phyloP scores from a whole-genome alignment of 2,329 filamentous ascomycete species.

The Ophiocordyceps camponoti-saundersi region DNA sequence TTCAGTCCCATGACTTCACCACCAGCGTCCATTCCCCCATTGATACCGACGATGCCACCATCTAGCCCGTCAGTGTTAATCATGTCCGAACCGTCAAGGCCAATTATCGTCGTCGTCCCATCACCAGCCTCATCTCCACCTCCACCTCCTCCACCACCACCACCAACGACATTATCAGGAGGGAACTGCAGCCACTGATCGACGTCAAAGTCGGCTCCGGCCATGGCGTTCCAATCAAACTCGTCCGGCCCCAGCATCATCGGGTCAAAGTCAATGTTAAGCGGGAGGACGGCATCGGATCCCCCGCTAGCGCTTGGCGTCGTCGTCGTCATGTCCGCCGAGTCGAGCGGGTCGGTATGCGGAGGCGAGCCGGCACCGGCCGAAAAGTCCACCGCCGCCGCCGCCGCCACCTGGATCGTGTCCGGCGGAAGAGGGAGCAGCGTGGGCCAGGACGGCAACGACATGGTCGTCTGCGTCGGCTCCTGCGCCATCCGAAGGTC shows the following conservation, averaged over 20 bases:
- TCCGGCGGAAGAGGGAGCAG: conserved; percentile 16
- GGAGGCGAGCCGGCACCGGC: conserved; percentile 21
- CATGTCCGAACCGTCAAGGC: too few species aligned
- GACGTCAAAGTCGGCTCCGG: conserved; percentile 37
- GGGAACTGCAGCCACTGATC: conserved; percentile 44
- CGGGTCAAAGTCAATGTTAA: conserved; percentile 24
- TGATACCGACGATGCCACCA: conserved; percentile 15
- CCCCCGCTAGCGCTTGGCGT: conserved; percentile 28
- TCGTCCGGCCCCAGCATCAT: conserved; percentile 27
- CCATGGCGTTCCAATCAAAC: conserved; percentile 36
- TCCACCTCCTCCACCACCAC: conserved; percentile 17
- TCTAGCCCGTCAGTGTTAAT: too few species aligned
- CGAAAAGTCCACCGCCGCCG: conserved; percentile 16
- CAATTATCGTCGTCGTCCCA: conserved; percentile 1
- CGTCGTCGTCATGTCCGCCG: conserved; percentile 25
- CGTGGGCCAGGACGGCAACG: conserved; percentile 8
- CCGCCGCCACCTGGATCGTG: conserved; percentile 15
- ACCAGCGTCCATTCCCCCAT: conserved; percentile 14
- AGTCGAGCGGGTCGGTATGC: conserved; percentile 23
- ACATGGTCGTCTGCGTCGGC: too few species aligned
- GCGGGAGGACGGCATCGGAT: conserved; percentile 19
- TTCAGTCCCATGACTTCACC: too few species aligned
- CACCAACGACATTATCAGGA: conserved; percentile 23
- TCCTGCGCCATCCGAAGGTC: too few species aligned
- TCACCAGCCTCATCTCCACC: conserved; percentile 2